Evolutionary conservation across 2,329 filamentous ascomycete genomes (phyloP).

Genomic region (Epichloe amarillans): DNA sequence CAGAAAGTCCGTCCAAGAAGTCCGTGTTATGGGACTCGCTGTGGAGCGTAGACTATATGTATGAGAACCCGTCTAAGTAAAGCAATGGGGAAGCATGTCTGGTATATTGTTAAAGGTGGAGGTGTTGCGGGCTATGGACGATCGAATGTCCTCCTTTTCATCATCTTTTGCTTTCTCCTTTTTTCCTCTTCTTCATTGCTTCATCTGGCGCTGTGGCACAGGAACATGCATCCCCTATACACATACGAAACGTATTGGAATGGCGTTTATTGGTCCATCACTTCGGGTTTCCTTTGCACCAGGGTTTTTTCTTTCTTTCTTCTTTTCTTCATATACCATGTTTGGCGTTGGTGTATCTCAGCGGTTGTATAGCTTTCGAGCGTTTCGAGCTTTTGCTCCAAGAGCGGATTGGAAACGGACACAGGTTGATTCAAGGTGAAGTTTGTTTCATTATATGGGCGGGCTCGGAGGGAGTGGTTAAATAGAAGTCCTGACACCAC

Average conservation of each 20-base stretch:
- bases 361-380: neutral
- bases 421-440: neutral
- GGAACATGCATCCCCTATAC: neutral
- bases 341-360: neutral
- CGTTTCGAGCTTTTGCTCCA: neutral
- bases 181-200: neutral
- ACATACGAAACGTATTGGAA: neutral
- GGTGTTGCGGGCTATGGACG: too few species aligned
- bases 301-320: neutral
- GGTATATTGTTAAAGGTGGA: too few species aligned
- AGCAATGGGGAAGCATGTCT: neutral
- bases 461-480: neutral
- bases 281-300: too few species aligned
- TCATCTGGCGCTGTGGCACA: neutral
- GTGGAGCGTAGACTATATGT: slow-evolving; percentile 47
- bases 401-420: neutral
- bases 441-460: neutral
- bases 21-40: slow-evolving; percentile 49
- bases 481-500: neutral
- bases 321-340: neutral
- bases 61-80: slow-evolving; percentile 28
- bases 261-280: neutral
- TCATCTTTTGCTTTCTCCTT: neutral
- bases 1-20: slow-evolving; percentile 30
- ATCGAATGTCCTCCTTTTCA: neutral